Conservation (phyloP, 768 basidiomycete genomes). For the Panaeolus papilionaceus region DNA sequence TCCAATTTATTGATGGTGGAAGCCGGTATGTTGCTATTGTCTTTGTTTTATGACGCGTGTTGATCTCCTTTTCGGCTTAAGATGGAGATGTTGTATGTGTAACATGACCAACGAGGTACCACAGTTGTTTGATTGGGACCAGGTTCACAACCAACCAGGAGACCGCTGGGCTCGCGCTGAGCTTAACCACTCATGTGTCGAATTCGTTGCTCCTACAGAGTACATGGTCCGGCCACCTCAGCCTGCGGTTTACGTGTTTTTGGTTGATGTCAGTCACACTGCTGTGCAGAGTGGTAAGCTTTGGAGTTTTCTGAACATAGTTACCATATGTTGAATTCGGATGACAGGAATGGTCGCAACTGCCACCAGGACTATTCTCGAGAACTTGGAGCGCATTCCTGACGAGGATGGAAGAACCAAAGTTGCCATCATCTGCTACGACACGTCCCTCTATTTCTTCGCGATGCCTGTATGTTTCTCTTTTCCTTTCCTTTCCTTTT, state of each 20-base stretch:
- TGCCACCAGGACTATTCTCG: conserved; percentile 94
- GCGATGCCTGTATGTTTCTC: conserved; percentile 74
- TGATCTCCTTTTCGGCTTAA: conserved; percentile 29
- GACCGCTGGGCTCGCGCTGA: conserved; percentile 96
- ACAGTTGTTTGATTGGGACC: conserved; percentile 98
- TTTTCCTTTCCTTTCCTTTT: too few relatives aligned
- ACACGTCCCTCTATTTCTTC: conserved; percentile 95
- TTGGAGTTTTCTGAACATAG: neutral
- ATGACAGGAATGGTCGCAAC: conserved; percentile 94
- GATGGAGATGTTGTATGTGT: conserved; percentile 99
- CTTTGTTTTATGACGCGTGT: neutral
- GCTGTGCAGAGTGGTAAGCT: conserved; percentile 86
- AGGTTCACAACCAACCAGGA: conserved; percentile 89
- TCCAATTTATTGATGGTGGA: conserved; percentile 97
- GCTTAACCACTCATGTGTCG: conserved; percentile 92
- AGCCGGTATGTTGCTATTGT: conserved; percentile 63
- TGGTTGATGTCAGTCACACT: conserved; percentile 94
- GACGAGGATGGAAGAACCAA: conserved; percentile 95
- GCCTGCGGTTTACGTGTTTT: conserved; percentile 95
- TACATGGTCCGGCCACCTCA: conserved; percentile 99
- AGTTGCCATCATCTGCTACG: conserved; percentile 91
- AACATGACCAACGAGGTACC: conserved; percentile 98
- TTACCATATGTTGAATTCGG: conserved; percentile 2
- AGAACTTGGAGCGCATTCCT: conserved; percentile 93
- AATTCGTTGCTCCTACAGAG: conserved; percentile 97